Evolutionary conservation across 2,329 filamentous ascomycete genomes (phyloP).

Genomic region (Salinomyces thailandicus): DNA sequence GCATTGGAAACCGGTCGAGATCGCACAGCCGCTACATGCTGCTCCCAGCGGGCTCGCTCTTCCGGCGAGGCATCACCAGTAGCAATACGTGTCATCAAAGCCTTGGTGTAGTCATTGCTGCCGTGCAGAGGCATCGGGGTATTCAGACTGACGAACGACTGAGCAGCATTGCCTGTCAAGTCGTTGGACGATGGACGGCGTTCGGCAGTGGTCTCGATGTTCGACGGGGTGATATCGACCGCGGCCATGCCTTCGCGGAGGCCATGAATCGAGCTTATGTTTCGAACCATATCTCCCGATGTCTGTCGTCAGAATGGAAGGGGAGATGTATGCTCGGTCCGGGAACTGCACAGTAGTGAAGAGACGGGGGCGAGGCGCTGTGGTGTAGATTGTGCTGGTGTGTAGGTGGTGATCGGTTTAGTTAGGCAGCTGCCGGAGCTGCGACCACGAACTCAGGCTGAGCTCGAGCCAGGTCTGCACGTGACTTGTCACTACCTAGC

Average conservation of each 20-base stretch:
- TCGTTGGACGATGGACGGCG: neutral
- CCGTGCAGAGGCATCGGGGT: slow-evolving; percentile 10
- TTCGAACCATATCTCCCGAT: slow-evolving; percentile 23
- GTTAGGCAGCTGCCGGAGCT: too few species aligned
- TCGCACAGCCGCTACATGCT: slow-evolving; percentile 7
- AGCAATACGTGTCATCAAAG: slow-evolving; percentile 16
- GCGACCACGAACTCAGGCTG: too few species aligned
- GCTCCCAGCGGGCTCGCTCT: slow-evolving; percentile 11
- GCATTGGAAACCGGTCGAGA: neutral
- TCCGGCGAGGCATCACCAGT: slow-evolving; percentile 13
- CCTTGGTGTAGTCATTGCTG: slow-evolving; percentile 14
- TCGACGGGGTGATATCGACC: slow-evolving; percentile 5
- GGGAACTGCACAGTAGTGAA: too few species aligned
- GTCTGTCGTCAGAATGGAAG: too few species aligned
- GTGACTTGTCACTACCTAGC: too few species aligned
- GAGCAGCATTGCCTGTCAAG: neutral
- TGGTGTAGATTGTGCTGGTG: too few species aligned
- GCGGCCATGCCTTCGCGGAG: slow-evolving; percentile 17
- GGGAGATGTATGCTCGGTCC: too few species aligned
- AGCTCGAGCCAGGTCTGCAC: too few species aligned
- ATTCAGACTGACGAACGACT: slow-evolving; percentile 5
- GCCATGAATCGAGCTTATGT: slow-evolving; percentile 18
- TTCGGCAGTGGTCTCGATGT: slow-evolving; percentile 1
- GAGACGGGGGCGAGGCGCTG: too few species aligned
- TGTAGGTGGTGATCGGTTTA: too few species aligned